Evolutionary conservation across 192 early-diverging fungal genomes (phyloP).

Genomic region (Allomyces macrogynus): DNA sequence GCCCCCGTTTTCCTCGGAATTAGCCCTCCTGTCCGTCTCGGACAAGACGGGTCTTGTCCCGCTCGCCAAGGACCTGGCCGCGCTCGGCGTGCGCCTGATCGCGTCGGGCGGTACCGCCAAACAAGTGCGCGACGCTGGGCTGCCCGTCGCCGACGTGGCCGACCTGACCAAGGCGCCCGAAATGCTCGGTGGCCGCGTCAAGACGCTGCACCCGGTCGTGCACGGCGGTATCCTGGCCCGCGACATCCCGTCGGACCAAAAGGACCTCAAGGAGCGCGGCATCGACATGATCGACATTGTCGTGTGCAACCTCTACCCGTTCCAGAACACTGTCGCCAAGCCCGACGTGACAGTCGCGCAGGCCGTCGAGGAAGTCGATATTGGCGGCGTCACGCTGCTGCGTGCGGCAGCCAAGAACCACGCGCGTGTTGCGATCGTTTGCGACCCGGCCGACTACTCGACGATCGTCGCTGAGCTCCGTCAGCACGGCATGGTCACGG

Average conservation of each 20-base stretch:
- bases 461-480: conserved; percentile 55
- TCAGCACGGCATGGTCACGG: conserved; percentile 34
- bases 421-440: conserved; percentile 73
- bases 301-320: conserved; percentile 96
- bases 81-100: conserved; percentile 57
- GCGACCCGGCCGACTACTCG: conserved; percentile 81
- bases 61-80: conserved; percentile 61
- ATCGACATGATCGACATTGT: conserved; percentile 88
- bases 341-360: conserved; percentile 72
- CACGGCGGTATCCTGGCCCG: conserved; percentile 94
- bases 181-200: conserved; percentile 97
- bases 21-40: conserved; percentile 82
- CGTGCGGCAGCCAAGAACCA: conserved; percentile 99
- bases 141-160: conserved; percentile 87
- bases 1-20: too few relatives aligned
- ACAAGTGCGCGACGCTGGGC: conserved; percentile 66
- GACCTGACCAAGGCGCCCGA: conserved; percentile 95
- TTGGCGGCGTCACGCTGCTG: conserved; percentile 91
- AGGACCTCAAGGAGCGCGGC: conserved; percentile 68
- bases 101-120: conserved; percentile 92
- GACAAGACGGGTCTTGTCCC: conserved; percentile 93
- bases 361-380: conserved; percentile 96
- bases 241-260: conserved; percentile 57
- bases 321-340: conserved; percentile 81
- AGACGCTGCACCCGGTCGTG: conserved; percentile 95